Evolutionary conservation across 1,284 basidiomycete genomes (phyloP), one percentile per base, ranked within the genome.

Genomic region (Crepidotus sp.): DNA sequence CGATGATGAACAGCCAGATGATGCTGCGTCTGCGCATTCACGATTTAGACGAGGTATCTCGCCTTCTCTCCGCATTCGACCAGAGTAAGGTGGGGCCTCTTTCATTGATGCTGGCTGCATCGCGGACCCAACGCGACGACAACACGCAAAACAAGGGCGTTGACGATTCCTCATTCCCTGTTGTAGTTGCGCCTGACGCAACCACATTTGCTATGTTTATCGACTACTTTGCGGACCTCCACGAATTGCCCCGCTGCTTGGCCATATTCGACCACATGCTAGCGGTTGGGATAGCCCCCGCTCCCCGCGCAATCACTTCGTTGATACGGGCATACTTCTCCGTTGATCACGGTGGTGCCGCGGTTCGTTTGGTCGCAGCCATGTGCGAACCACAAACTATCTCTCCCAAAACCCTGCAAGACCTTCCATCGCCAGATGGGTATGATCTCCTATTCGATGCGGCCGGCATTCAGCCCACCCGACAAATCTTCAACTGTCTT

Each of bases 121-220:
- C 39, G 43, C 54, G 61, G 58, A 58, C 60, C 60, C 43, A 52
- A 59, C 56, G 35, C 61, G 61, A 59, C 56, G 61, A 57, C 13
- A 27, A 19, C 22, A 36, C 33, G n/a, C 40, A 31, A 37, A 42
- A 40, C 25, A 19, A 24, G 18, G 40, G 8, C 15, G 36, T 38
- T 8, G 13, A 36, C 34, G 26, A 17, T 5, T 3, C 29, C 22
- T 26, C 38, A 9, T 31, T 47, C 40, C 49, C 44, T 39, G 42
- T 74, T 22, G 46, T 45, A 32, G 47, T 52, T 19, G 34, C 18
- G 35, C 75, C 78, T 14, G 72, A 82, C 53, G 66, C 71, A 6
- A 65, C 67, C 8, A 87, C 83, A 1, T 83, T 76, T 61, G 73
- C 75, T 8, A 73, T 80, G 24, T 67, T 83, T 49, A 72, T 85